Base-by-base conservation (phyloP, 805 yeast species). In the Hanseniaspora osmophila region DNA sequence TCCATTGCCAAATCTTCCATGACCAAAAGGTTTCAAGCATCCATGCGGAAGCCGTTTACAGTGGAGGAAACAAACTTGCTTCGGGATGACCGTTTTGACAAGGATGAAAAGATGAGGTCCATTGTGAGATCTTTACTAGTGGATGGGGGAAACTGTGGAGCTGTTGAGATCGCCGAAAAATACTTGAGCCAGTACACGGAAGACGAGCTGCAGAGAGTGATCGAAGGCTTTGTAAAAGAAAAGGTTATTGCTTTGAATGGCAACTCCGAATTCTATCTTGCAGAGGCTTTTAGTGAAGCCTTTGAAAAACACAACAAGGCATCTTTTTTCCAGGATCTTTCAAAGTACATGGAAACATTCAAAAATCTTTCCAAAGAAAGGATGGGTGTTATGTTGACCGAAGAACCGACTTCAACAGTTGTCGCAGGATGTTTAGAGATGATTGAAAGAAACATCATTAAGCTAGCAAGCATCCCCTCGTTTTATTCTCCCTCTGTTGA, bases 11-110 rank as follows among this genome's bases (percentile, higher is more conserved):
- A 71, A 43, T 68, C 73, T 29, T 80, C 94, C 1, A 77, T 84
- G 80, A 65, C 80, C 45, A 86, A 80, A 53, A 74, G 82, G 45
- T 88, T 84, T 52, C 72, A 72, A 10, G 62, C 68, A 27, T 60
- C 79, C 42, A 60, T 75, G 0, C 66, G 65, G 33, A 61, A 66
- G 1, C 61, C 72, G 0, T 80, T 75, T 54, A 62, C 70, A 22
- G 49, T 27, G 22, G 19, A 32, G 12, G 33, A 27, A 32, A 17
- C 67, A 9, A 51, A 54, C 12, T 49, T 53, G 3, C 48, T 50
- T 15, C 54, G 46, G 6, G 48, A 48, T 19, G 42, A 52, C 18
- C 30, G 10, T 6, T 22, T 22, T 22, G 27, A 49, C 19, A 42
- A 40, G 9, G 61, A 58, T 41, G 59, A 56, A 22, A 50, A 52